A percentile compares a stretch with the other conserved stretches of the same genome.
These are phyloP conservation scores for Trypanosoma theileri DNA, from an alignment of 208 protist genomes.

Conservation along the genomic window DNA sequence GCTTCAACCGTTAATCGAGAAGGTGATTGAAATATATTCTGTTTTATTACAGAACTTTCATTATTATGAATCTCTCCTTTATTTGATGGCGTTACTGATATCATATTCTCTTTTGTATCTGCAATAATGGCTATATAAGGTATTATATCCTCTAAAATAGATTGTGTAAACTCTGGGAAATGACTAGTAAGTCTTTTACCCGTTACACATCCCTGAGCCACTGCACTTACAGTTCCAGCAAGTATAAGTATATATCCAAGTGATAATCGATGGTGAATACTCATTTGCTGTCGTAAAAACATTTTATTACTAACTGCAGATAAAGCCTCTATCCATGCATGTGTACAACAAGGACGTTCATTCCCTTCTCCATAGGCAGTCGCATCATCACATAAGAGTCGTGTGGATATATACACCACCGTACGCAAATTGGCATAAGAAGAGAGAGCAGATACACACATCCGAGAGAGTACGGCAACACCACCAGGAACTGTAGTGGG, in stretches of 20 bases:
- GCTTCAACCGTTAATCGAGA: conserved; percentile 54
- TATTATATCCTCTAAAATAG: conserved; percentile 36
- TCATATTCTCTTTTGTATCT: conserved; percentile 28
- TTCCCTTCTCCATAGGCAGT: conserved; percentile 77
- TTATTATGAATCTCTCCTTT: neutral
- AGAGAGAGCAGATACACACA: conserved; percentile 33
- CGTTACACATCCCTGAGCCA: conserved; percentile 18
- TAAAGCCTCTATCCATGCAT: conserved; percentile 62
- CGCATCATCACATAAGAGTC: conserved; percentile 59
- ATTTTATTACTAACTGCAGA: conserved; percentile 17
- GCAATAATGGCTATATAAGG: conserved; percentile 43
- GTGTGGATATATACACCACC: conserved; percentile 54
- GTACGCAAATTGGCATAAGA: conserved; percentile 29
- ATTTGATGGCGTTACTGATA: neutral
- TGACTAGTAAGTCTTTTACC: conserved; percentile 50
- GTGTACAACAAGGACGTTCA: conserved; percentile 69
- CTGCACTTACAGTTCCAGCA: conserved; percentile 50
- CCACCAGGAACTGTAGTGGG: conserved; percentile 23
- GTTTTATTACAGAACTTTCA: neutral
- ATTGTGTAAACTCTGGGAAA: conserved; percentile 39
- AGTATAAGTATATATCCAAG: conserved; percentile 65
- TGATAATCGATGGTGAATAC: conserved; percentile 46
- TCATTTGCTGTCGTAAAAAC: conserved; percentile 17
- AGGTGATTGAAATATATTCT: conserved; percentile 17
- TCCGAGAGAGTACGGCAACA: conserved; percentile 47